Evolutionary conservation across 1,139 yeast genomes (phyloP), one percentile per base, ranked within the genome.

Genomic region (Geotrichum phurueaensis): DNA sequence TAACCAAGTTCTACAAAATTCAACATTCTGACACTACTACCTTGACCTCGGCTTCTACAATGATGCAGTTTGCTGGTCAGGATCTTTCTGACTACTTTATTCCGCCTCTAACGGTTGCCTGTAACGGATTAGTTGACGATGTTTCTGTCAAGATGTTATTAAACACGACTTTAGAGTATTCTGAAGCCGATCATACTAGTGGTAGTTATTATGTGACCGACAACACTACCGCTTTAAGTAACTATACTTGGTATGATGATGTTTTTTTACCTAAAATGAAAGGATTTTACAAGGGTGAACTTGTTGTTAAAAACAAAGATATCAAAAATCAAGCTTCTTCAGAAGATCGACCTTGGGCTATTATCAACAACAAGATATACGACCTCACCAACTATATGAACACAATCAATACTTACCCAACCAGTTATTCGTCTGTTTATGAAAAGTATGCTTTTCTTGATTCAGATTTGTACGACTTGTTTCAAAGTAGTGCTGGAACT

Each of bases 11-110:
- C 25, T 51, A 59, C 70, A 68, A 63, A 48, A 61, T 66, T 39
- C 78, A 76, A 68, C 79, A 77, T 60, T 75, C 79, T 1, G 79
- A 76, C 59, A 70, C 66, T 29, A 71, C 70, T 3, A 65, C 68
- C 62, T 60, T 67, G 33, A 74, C 78, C 1, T 60, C 70, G 0
- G 56, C 72, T 3, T 60, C 55, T 13, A 54, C 52, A 22, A 77
- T 76, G 79, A 57, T 75, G 62, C 67, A 67, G 27, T 71, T 75
- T 64, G 79, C 76, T 2, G 79, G 79, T 31, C 65, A 60, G 53
- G 79, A 76, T 55, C 36, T 75, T 54, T 65, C 73, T 22, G 73
- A 71, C 52, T 76, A 76, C 65, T 76, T 76, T 65, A 76, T 76
- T 7, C 77, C 76, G 15, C 79, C 79, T 22, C 65, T 76, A 43